A percentile compares a stretch with the other conserved stretches of the same genome.
Conservation (phyloP, 768 basidiomycete genomes). For the Mycena maculata region DNA sequence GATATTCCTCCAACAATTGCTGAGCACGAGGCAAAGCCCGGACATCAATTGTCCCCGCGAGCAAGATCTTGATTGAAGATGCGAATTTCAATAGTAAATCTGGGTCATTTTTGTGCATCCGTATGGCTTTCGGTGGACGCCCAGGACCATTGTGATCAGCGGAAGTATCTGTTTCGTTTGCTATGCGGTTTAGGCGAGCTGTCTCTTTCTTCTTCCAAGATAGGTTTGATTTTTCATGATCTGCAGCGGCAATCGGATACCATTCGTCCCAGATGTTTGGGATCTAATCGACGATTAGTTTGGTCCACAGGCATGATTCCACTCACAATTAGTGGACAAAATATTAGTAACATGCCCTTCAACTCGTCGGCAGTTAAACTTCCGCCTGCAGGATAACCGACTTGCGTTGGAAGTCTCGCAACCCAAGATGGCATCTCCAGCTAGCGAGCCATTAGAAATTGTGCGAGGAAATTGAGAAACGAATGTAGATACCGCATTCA, state of each 20-base stretch:
- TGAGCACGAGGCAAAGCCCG: slow-evolving; percentile 12
- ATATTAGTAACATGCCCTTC: slow-evolving; percentile 33
- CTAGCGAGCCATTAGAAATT: not conserved
- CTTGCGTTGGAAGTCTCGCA: slow-evolving; percentile 30
- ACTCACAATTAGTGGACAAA: slow-evolving; percentile 34
- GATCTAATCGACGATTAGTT: not conserved
- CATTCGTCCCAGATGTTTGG: slow-evolving; percentile 18
- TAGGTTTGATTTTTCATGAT: not conserved
- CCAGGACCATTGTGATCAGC: not conserved
- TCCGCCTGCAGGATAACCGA: slow-evolving; percentile 41
- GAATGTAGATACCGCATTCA: not conserved
- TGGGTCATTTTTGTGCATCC: slow-evolving; percentile 10
- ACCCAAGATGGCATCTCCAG: slow-evolving; percentile 39
- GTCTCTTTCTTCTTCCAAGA: slow-evolving; percentile 5
- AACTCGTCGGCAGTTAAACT: slow-evolving; percentile 39
- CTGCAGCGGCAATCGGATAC: slow-evolving; percentile 6
- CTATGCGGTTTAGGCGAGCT: not conserved
- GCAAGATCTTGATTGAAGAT: slow-evolving; percentile 29
- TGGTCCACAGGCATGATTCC: not conserved
- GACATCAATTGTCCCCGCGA: slow-evolving; percentile 27
- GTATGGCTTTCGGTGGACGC: not conserved
- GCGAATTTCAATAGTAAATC: slow-evolving; percentile 9
- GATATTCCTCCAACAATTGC: slow-evolving; percentile 27
- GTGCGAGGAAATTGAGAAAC: not conserved
- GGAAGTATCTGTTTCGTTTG: not conserved